These are phyloP conservation scores for Panicum miliaceum DNA, from an alignment of 176 grass and related monocot genomes.

Conservation along the genomic window DNA sequence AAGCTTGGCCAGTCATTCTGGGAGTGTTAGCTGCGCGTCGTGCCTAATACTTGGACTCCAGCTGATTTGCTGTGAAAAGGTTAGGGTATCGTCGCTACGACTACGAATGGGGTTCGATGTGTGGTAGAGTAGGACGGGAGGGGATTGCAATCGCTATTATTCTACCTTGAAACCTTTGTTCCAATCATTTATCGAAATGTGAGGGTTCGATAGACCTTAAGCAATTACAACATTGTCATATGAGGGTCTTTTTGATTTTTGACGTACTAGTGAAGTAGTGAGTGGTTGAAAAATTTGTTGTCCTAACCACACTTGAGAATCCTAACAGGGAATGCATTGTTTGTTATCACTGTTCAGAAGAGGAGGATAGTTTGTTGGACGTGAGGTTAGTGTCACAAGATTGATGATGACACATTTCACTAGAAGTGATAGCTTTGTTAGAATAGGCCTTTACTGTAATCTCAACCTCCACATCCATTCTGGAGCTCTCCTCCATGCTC, in stretches of 20 bases:
- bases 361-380: neutral
- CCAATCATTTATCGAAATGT: neutral
- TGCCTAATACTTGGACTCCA: neutral
- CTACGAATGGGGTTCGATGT: neutral
- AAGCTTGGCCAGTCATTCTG: neutral
- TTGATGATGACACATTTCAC: neutral
- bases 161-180: neutral
- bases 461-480: neutral
- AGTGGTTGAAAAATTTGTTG: neutral
- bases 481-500: neutral
- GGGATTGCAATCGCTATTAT: neutral
- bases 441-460: neutral
- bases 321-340: neutral
- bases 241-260: neutral
- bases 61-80: neutral
- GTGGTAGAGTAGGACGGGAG: neutral
- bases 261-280: too few relatives aligned
- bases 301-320: neutral
- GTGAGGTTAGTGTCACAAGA: neutral
- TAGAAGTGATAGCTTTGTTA: neutral
- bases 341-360: neutral
- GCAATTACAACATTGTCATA: neutral
- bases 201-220: neutral
- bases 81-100: neutral
- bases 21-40: neutral